These are phyloP conservation scores for Plectosphaerella cucumerina DNA, from an alignment of 2,329 filamentous ascomycete genomes.

Conservation along the genomic window DNA sequence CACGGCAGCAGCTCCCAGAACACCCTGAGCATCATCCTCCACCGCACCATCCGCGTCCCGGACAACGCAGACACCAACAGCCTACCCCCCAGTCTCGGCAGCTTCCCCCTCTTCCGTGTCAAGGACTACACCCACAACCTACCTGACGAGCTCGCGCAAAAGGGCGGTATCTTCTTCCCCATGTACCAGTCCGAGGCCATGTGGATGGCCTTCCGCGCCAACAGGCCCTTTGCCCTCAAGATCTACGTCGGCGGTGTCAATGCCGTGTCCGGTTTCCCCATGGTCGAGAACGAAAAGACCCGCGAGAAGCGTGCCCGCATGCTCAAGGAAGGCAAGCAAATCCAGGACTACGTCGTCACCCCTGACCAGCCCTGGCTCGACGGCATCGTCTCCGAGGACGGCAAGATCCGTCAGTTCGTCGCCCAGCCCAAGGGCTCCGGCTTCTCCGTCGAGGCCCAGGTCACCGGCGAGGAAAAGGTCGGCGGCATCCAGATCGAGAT, in stretches of 20 bases:
- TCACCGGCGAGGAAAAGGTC: slow-evolving; percentile 33
- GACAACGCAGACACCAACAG: slow-evolving; percentile 25
- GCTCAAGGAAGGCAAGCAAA: slow-evolving; percentile 1
- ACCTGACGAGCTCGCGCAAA: slow-evolving; percentile 25
- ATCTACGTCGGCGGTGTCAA: slow-evolving; percentile 35
- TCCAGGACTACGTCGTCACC: slow-evolving; percentile 29
- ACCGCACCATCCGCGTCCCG: slow-evolving; percentile 37
- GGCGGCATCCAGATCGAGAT: slow-evolving; percentile 42
- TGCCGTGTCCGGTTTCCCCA: slow-evolving; percentile 30
- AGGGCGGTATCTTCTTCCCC: slow-evolving; percentile 40
- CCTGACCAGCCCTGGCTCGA: slow-evolving; percentile 35
- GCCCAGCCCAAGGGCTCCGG: slow-evolving; percentile 37
- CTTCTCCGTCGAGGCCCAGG: slow-evolving; percentile 39
- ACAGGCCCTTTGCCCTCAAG: slow-evolving; percentile 29
- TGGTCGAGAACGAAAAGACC: slow-evolving; percentile 14
- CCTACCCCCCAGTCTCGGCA: slow-evolving; percentile 30
- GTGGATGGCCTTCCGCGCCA: slow-evolving; percentile 29
- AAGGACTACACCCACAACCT: slow-evolving; percentile 25
- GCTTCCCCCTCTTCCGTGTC: slow-evolving; percentile 33
- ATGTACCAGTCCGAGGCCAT: slow-evolving; percentile 39
- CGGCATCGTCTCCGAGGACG: slow-evolving; percentile 28
- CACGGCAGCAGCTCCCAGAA: slow-evolving; percentile 5
- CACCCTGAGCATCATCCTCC: slow-evolving; percentile 28
- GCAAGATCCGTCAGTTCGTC: slow-evolving; percentile 41
- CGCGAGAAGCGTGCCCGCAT: slow-evolving; percentile 9